Evolutionary conservation across 2,329 filamentous ascomycete genomes (phyloP).

Genomic region (Curvularia spicifera): DNA sequence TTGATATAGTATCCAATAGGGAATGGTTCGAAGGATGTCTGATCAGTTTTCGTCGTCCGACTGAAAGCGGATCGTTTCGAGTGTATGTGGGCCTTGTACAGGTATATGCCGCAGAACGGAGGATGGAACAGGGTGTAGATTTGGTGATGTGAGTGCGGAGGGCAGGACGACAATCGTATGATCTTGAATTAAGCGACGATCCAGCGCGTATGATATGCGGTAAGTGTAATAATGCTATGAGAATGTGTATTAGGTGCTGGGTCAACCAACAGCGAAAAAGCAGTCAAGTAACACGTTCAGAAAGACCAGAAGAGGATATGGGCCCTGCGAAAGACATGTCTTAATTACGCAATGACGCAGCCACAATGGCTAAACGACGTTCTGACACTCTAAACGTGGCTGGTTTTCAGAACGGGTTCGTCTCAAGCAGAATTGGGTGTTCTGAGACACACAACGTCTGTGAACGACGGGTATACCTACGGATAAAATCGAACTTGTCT

Average conservation of each 20-base stretch:
- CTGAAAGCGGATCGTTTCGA: slow-evolving; percentile 32
- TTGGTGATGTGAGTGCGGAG: not conserved
- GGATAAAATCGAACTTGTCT: slow-evolving; percentile 25
- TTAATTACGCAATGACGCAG: slow-evolving; percentile 6
- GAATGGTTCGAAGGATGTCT: slow-evolving; percentile 10
- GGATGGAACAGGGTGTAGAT: slow-evolving; percentile 8
- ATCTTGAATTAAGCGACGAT: slow-evolving; percentile 2
- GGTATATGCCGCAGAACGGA: slow-evolving; percentile 8
- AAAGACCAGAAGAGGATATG: slow-evolving; percentile 11
- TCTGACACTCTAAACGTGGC: slow-evolving; percentile 33
- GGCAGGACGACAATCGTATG: not conserved
- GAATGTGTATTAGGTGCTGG: slow-evolving; percentile 17
- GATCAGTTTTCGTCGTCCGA: slow-evolving; percentile 19
- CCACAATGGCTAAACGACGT: slow-evolving; percentile 19
- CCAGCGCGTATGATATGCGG: slow-evolving; percentile 3
- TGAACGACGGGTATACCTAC: slow-evolving; percentile 23
- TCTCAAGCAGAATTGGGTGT: slow-evolving; percentile 14
- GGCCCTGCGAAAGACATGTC: slow-evolving; percentile 8
- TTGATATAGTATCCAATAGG: slow-evolving; percentile 12
- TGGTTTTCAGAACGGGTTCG: slow-evolving; percentile 22
- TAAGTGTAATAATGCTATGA: slow-evolving; percentile 4
- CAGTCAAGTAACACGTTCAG: slow-evolving; percentile 15
- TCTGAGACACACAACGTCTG: slow-evolving; percentile 39
- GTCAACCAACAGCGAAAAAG: slow-evolving; percentile 2
- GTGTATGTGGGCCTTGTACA: slow-evolving; percentile 16